Conservation (phyloP, 371 early-diverging fungal species). For the Apophysomyces trapeziformis region DNA sequence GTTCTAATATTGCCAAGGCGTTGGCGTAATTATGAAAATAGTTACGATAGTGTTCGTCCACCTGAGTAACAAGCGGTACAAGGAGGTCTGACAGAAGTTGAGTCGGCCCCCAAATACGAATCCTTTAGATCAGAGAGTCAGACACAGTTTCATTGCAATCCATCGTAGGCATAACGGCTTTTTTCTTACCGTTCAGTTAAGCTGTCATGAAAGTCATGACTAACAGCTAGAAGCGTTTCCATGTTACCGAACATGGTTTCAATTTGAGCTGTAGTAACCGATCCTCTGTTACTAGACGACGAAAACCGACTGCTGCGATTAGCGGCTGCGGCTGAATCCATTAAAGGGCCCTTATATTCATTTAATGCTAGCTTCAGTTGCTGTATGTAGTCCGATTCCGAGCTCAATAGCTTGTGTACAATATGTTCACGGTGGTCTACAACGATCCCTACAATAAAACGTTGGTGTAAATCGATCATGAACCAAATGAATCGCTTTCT, state of each 20-base stretch:
- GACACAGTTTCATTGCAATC: not conserved
- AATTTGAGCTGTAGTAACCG: conserved; percentile 19
- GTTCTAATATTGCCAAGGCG: conserved; percentile 23
- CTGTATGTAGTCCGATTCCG: conserved; percentile 24
- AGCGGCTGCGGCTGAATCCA: conserved; percentile 17
- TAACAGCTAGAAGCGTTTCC: conserved; percentile 19
- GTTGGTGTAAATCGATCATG: not conserved
- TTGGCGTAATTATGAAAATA: conserved; percentile 23
- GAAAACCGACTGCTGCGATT: conserved; percentile 19
- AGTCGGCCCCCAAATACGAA: conserved; percentile 33
- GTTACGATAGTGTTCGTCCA: conserved; percentile 13
- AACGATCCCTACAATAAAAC: conserved; percentile 15
- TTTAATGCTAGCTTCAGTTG: conserved; percentile 26
- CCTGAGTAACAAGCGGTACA: conserved; percentile 4
- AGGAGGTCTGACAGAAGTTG: conserved; percentile 30
- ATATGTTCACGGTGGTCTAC: conserved; percentile 22
- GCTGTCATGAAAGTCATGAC: conserved; percentile 16
- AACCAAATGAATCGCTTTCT: not conserved
- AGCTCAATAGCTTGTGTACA: conserved; percentile 22
- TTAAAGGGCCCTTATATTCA: conserved; percentile 28
- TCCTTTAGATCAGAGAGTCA: conserved; percentile 13
- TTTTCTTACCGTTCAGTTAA: conserved; percentile 25
- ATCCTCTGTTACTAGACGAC: conserved; percentile 14
- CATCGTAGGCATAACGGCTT: not conserved
- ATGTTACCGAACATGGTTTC: conserved; percentile 27